phyloP scores from a whole-genome alignment of 371 early-diverging fungal genomes.

The Zychaea mexicana region DNA sequence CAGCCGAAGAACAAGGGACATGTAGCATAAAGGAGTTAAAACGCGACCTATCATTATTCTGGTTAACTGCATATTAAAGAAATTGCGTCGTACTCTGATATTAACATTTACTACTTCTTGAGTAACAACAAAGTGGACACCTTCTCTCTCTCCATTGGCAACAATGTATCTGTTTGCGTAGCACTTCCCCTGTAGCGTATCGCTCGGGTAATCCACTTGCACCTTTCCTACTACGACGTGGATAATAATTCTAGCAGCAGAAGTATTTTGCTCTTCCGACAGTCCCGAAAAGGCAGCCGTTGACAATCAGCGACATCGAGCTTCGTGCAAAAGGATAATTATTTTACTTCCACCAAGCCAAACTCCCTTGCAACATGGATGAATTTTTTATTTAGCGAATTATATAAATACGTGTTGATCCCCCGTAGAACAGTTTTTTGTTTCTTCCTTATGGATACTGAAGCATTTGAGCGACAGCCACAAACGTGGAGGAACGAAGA shows the following conservation, averaged over 20 bases:
- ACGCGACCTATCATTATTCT: no score
- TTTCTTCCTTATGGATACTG: conserved; percentile 14
- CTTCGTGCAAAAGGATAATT: conserved; percentile 7
- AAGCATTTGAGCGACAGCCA: conserved; percentile 12
- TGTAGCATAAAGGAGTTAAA: no score
- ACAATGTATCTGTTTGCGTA: no score
- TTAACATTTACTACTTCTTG: not conserved
- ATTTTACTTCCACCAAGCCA: conserved; percentile 14
- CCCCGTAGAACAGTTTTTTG: not conserved
- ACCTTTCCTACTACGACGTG: not conserved
- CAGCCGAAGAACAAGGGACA: no score
- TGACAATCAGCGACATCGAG: conserved; percentile 4
- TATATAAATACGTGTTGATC: conserved; percentile 3
- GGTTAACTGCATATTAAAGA: no score
- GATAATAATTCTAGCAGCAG: conserved; percentile 1
- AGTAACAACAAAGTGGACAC: no score
- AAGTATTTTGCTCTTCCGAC: not conserved
- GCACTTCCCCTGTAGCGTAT: not conserved
- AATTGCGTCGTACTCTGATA: no score
- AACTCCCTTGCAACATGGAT: not conserved
- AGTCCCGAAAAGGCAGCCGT: not conserved
- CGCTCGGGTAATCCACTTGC: not conserved
- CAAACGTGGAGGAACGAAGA: conserved; percentile 12
- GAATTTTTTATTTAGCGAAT: not conserved
- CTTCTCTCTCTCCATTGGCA: no score